Percentiles rank a stretch among this genome's conserved stretches.
Conservation (phyloP, 192 early-diverging fungal genomes). For the Backusella westeae region DNA sequence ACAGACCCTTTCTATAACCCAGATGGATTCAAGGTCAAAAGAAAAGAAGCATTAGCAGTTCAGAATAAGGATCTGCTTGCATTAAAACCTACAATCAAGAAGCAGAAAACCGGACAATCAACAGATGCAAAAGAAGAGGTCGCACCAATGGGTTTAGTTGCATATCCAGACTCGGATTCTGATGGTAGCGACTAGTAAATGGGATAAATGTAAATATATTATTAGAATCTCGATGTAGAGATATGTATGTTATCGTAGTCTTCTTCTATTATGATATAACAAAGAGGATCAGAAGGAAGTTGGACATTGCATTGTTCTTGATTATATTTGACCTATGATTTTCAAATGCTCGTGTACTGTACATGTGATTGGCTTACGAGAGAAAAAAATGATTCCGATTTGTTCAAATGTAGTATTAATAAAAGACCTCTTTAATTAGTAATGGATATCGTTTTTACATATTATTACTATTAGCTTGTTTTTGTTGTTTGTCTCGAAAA, state of each 20-base stretch:
- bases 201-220: neutral
- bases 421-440: neutral
- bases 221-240: neutral
- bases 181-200: neutral
- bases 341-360: neutral
- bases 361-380: neutral
- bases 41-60: neutral
- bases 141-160: neutral
- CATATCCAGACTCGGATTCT: slow-evolving; percentile 10
- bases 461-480: neutral
- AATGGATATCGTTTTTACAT: neutral
- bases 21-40: neutral
- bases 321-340: neutral
- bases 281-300: neutral
- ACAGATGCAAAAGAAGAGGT: neutral
- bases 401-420: neutral
- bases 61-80: neutral
- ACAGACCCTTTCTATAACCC: slow-evolving; percentile 42
- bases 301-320: neutral
- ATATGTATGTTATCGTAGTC: neutral
- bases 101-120: neutral
- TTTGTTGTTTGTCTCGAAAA: neutral
- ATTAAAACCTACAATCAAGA: neutral
- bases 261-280: neutral
- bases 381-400: neutral